These are phyloP conservation scores for Phialophora tarda DNA, from an alignment of 2,329 filamentous ascomycete species.

Conservation along the genomic window DNA sequence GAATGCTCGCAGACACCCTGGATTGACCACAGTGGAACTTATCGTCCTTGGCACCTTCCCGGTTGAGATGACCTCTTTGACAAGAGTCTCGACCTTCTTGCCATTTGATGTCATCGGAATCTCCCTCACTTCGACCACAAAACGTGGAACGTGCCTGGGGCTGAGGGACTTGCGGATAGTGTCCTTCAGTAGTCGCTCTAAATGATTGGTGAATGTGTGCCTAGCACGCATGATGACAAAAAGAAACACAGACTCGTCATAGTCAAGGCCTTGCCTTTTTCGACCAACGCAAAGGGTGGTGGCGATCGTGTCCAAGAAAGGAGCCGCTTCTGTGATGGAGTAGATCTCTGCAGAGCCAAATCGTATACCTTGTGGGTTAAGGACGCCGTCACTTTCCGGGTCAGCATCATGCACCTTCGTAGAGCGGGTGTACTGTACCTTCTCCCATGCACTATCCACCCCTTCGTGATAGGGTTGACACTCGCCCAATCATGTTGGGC, in stretches of 20 bases:
- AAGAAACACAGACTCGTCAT: constrained; percentile 32
- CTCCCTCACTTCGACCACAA: constrained; percentile 24
- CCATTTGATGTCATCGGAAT: constrained; percentile 33
- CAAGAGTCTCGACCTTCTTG: constrained; percentile 33
- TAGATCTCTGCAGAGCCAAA: constrained; percentile 85
- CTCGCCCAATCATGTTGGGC: constrained; percentile 40
- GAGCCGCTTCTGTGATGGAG: constrained; percentile 61
- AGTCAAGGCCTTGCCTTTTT: constrained; percentile 19
- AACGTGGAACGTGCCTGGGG: constrained; percentile 42
- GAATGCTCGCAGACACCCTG: constrained; percentile 46
- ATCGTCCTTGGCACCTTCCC: constrained; percentile 46
- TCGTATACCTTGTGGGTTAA: constrained; percentile 78
- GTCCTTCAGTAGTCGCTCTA: constrained; percentile 65
- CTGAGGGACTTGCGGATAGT: constrained; percentile 70
- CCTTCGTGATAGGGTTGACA: constrained; percentile 69
- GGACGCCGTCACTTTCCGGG: constrained; percentile 67
- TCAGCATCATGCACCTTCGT: not conserved
- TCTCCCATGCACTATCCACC: constrained; percentile 46
- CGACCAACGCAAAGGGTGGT: constrained; percentile 28
- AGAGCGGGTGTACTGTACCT: constrained; percentile 41
- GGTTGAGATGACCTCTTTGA: constrained; percentile 38
- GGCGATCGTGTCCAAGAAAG: constrained; percentile 6
- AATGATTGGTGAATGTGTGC: constrained; percentile 13
- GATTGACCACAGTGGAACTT: constrained; percentile 50
- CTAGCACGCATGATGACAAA: constrained; percentile 26